Percentiles rank a stretch among this genome's conserved stretches.
Conservation (phyloP, 202 grass and related monocot species). For the Setaria italica region DNA sequence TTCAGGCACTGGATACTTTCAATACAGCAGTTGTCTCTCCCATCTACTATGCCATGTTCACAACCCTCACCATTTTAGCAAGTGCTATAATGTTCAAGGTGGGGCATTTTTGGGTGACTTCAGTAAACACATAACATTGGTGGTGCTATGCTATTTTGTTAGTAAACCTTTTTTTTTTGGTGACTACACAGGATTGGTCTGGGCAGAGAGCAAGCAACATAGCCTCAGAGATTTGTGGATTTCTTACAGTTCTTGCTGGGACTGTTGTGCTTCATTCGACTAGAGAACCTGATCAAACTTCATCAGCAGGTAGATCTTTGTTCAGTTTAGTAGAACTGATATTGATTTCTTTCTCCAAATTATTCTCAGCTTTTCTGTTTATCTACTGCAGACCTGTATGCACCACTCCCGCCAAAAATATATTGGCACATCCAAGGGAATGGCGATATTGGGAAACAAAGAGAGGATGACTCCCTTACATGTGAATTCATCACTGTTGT, state of each 20-base stretch:
- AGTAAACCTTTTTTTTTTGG: slow-evolving; percentile 16
- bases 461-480: slow-evolving; percentile 76
- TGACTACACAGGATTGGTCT: slow-evolving; percentile 81
- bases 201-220: slow-evolving; percentile 89
- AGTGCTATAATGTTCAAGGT: slow-evolving; percentile 99
- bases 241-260: slow-evolving; percentile 86
- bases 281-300: slow-evolving; percentile 77
- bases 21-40: slow-evolving; percentile 98
- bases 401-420: slow-evolving; percentile 83
- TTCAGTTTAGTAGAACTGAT: slow-evolving; percentile 18
- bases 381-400: slow-evolving; percentile 71
- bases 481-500: slow-evolving; percentile 74
- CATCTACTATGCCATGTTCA: slow-evolving; percentile 97
- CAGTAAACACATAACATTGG: not conserved
- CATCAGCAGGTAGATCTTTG: slow-evolving; percentile 65
- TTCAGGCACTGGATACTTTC: slow-evolving; percentile 94
- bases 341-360: slow-evolving; percentile 2
- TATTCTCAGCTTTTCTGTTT: slow-evolving; percentile 4
- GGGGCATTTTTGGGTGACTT: not conserved
- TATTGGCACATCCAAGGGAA: slow-evolving; percentile 98
- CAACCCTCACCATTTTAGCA: slow-evolving; percentile 93
- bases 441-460: slow-evolving; percentile 64
- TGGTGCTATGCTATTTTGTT: not conserved
- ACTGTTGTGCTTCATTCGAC: slow-evolving; percentile 89
- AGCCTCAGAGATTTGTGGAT: slow-evolving; percentile 85